Base-by-base conservation (phyloP, 371 early-diverging fungal genomes). In the Rhizopus microsporus region DNA sequence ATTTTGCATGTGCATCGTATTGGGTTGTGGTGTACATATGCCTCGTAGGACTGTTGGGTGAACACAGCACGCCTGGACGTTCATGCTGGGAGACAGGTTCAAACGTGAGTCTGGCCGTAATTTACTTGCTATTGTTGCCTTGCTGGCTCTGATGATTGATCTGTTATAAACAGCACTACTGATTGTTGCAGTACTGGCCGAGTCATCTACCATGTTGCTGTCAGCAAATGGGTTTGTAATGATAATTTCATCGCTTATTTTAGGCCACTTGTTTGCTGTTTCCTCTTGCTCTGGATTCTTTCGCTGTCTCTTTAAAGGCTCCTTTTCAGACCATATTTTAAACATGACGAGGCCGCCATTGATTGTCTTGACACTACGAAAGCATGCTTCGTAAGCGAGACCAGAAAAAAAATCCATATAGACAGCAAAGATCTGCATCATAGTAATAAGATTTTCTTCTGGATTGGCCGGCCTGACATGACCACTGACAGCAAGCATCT, bases 11-110 rank as follows among this genome's bases (percentile, higher is more conserved):
- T 80, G 80, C 57, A 77, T 54, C 0, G 80, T 77, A 42, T 68
- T 64, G 4, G 75, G 56, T 9, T 63, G 67, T 6, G 69, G 65
- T 7, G 65, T 62, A 5, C 70, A 66, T 51, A 80, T 62, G 0
- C 72, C 72, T 37, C 77, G 60, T 17, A 80, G 43, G 0, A 80
- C 80, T 4, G 80, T 80, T 3, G 77, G 80, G 49, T 80, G 77
- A 6, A 77, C 65, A 46, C 80, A 80, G 51, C 75, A 77, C 4
- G 71, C 60, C 4, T 63, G 46, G n/a, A 72, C 63, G 12, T 66
- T 62, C 2, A 56, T 34, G 40, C 62, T 61, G 10, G 73, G 56
- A 13, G 72, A 47, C 3, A 74, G 43, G 8, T 68, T 70, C n/a
- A 74, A 32, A 10, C 65, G 67, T 1, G 75, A 73, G n/a, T 63